Base-by-base conservation (phyloP, 192 early-diverging fungal genomes). In the Polychytrium aggregatum region DNA sequence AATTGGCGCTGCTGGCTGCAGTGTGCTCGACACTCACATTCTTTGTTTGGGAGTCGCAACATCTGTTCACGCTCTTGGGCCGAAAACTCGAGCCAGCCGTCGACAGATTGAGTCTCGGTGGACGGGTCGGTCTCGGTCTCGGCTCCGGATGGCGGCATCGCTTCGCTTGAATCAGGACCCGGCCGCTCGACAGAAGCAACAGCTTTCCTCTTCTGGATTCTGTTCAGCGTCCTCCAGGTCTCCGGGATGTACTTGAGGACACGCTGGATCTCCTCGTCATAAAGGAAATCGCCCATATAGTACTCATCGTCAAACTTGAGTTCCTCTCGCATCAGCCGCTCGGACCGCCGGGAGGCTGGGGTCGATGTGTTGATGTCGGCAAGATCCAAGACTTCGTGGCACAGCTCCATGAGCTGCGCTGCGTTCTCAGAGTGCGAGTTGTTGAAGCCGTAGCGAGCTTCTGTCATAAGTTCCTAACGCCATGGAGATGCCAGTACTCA, bases 261-360 rank as follows among this genome's bases (percentile, higher is more conserved):
- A 7, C 70, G 55, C 48, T 76, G 57, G n/a, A 93, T 89, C 27
- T 90, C 90, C n/a, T 90, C 88, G 49, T 85, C 80, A 51, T 82
- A 76, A 31, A 87, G 62, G 63, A 78, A 90, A 70, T 97, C 76
- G 54, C 64, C 81, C 74, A 89, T 81, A 57, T 95, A 98, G 55
- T 97, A 75, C 22, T 92, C 92, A 22, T 83, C 80, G 55, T 96
- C 85, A 67, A 98, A 98, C 42, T 87, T 87, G 17, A 59, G 57
- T 37, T 98, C 78, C 50, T 98, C 92, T 0, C 56, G 56, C 5
- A 70, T 64, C 5, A 86, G 58, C 20, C 91, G 65, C 29, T 76
- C 66, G 16, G 70, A 49, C 1, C 82, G 70, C 14, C 92, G 70
- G 0, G 66, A 64, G 3, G 29, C 41, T 13, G 59, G 48, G 7